Base-by-base conservation (phyloP, 2,329 filamentous ascomycete genomes). In the Aspergillus sp. region DNA sequence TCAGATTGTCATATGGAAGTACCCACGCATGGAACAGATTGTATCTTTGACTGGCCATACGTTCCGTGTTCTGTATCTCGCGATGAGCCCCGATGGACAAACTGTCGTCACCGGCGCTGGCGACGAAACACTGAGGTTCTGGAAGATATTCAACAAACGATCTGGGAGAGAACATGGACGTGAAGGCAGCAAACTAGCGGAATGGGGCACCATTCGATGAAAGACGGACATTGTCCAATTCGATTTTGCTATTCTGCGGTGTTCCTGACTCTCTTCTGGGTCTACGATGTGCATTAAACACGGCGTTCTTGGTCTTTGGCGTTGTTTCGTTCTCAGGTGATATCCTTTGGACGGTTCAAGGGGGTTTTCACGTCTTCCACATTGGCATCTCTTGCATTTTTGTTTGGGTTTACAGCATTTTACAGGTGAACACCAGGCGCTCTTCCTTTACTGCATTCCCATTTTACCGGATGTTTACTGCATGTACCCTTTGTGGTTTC, bases 1-100 rank as follows among this genome's bases (percentile, higher is more conserved):
- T 65, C 93, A 97, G 67, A 96, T 98, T 57, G 91, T 97, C 32
- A 89, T 98, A 43, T 98, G 93, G 93, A 98, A 98, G 62, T 98
- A 98, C 62, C 93, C 93, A 1, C 90, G 86, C 54, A 97, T 98
- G 93, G 89, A 89, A 39, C 93, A 97, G 65, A 90, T 98, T 7
- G 91, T 89, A 33, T 95, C 88, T 54, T 74, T 98, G 37, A 98
- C 93, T 0, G 93, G 93, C 0, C 93, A 98, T 66, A 98, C 93
- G 1, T 97, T 94, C 68, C 86, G 93, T 60, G 93, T 98, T 9
- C 76, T 98, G 3, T 98, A 97, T 65, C 76, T 98, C 41, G 90
- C 90, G 29, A 97, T 97, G 90, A 96, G 90, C 61, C 93, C 93
- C 1, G 91, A 97, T 60, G 93, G 93, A 12, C 82, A 90, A 55